Evolutionary conservation across 2,329 filamentous ascomycete species (phyloP), one percentile per base, ranked within the genome.

Genomic region (Ascochyta clinopodiicola): DNA sequence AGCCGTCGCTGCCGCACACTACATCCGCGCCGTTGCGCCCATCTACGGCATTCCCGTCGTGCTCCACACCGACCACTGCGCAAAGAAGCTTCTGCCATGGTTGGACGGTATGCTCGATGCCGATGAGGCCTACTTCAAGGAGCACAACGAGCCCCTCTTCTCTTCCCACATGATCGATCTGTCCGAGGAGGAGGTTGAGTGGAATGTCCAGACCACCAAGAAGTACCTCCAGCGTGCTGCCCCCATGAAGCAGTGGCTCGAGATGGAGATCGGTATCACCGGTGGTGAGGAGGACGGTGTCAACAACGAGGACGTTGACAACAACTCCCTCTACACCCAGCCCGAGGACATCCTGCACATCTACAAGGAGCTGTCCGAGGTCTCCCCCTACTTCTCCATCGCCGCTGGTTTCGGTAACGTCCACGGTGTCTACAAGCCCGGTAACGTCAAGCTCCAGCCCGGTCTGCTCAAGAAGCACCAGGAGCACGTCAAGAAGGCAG

Each of bases 1-100:
- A 77, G 84, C 91, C 76, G 80, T 98, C 64, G 93, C 95, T 62
- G 74, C 72, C 40, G 95, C 95, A 68, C 91, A 96, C 83, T 98
- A 91, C 84, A 92, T 97, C 82, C 92, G 93, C 75, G 83, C 90
- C 68, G 81, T 98, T 72, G 92, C 95, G 47, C 91, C 94, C 59
- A 69, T 85, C 68, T 99, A 99, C 81, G 92, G 89, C 69, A 53
- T 59, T 17, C 57, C 57, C 42, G 57, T 60, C 21, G 50, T 60
- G 19, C 55, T 62, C n/a, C 93, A 97, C 87, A 96, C 94, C 76
- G 95, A 99, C 79, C 95, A 98, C 85, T 96, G 94, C 81, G 94
- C 95, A 77, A 98, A 98, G 90, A 98, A 98, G 88, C 91, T 98
- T 57, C 88, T 98, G 54, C 95, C 95, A 61, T 98, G 94, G 94